Percentiles rank a stretch among this genome's conserved stretches.
phyloP scores from a whole-genome alignment of 805 yeast genomes.

The Metschnikowia santaceciliae region DNA sequence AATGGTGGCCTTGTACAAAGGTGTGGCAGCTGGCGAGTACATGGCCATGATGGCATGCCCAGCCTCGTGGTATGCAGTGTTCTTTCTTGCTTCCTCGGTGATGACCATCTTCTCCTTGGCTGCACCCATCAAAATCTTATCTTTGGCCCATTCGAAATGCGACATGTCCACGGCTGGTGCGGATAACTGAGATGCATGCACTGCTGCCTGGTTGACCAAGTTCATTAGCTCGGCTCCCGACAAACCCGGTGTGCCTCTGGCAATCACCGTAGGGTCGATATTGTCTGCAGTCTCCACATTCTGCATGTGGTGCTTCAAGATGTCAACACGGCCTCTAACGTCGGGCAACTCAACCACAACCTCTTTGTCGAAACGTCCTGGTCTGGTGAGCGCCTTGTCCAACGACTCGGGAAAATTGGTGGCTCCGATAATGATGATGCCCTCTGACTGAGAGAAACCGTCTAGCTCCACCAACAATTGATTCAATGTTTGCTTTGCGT shows the following conservation, averaged over 20 bases:
- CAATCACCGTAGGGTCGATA: constrained; percentile 85
- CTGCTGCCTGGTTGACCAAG: constrained; percentile 96
- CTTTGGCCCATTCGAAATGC: constrained; percentile 99
- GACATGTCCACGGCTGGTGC: constrained; percentile 86
- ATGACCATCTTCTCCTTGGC: constrained; percentile 97
- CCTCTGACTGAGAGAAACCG: constrained; percentile 88
- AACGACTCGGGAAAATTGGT: constrained; percentile 96
- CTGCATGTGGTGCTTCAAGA: constrained; percentile 84
- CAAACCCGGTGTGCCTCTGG: constrained; percentile 96
- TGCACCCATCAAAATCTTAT: constrained; percentile 96
- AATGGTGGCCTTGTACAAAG: constrained; percentile 93
- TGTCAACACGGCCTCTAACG: constrained; percentile 94
- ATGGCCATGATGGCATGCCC: constrained; percentile 99
- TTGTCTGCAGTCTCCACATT: constrained; percentile 81
- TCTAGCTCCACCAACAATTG: constrained; percentile 94
- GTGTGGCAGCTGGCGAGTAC: constrained; percentile 91
- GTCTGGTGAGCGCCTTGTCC: constrained; percentile 96
- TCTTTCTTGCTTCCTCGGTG: constrained; percentile 89
- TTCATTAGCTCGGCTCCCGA: constrained; percentile 98
- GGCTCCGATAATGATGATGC: constrained; percentile 95
- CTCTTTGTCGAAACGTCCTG: constrained; percentile 95
- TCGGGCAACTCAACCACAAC: constrained; percentile 96
- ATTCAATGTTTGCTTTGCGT: constrained; percentile 94
- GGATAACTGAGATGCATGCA: constrained; percentile 88
- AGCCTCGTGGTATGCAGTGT: constrained; percentile 98